These are phyloP conservation scores for Persicaria tinctoria DNA, from an alignment of 148 eudicot species.

Conservation along the genomic window DNA sequence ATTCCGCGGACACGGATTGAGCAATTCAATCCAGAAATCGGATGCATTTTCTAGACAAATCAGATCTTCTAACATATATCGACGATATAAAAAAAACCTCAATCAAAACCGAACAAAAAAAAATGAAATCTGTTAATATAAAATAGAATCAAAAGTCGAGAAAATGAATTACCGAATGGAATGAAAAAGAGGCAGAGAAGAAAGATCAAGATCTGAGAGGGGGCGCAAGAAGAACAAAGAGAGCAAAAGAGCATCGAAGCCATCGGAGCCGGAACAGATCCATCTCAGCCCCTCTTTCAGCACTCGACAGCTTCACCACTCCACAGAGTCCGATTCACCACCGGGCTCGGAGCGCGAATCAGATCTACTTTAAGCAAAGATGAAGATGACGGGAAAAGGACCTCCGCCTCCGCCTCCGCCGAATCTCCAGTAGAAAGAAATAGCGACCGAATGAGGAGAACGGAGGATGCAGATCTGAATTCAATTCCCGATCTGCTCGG, in stretches of 20 bases:
- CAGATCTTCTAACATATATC: slow-evolving; percentile 42
- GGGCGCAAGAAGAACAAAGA: slow-evolving; percentile 40
- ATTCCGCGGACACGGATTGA: not conserved
- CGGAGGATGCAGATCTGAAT: no score
- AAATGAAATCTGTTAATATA: not conserved
- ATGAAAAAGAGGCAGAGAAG: slow-evolving; percentile 18
- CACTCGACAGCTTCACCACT: no score
- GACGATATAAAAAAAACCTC: slow-evolving; percentile 26
- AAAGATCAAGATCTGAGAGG: slow-evolving; percentile 57
- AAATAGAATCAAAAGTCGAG: slow-evolving; percentile 6
- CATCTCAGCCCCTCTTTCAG: no score
- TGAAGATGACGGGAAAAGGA: no score
- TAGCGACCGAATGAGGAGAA: no score
- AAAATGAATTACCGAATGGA: slow-evolving; percentile 16
- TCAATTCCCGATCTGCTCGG: no score
- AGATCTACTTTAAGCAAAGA: no score
- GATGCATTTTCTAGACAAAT: slow-evolving; percentile 21
- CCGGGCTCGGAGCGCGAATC: no score
- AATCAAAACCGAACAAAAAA: slow-evolving; percentile 10
- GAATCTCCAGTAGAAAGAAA: no score
- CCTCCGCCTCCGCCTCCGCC: no score
- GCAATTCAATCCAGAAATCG: not conserved
- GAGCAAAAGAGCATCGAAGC: slow-evolving; percentile 31
- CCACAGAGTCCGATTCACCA: no score
- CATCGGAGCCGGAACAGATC: no score